Base-by-base conservation (phyloP, 208 protist species). In the Herpetomonas samuelpessoai region DNA sequence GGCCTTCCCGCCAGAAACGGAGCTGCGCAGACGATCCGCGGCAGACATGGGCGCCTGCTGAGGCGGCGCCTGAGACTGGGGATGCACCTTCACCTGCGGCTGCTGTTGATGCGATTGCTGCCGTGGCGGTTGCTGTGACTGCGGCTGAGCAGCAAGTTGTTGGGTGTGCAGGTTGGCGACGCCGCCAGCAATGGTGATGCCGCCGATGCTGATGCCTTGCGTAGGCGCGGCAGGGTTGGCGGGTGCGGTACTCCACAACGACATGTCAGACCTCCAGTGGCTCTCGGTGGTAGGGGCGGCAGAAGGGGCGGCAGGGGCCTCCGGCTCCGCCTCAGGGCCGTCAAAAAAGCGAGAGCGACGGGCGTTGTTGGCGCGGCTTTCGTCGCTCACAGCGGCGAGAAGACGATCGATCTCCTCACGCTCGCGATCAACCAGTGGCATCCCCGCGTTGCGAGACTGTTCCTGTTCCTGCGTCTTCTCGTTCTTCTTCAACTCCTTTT, bases 341-440 rank as follows among this genome's bases (percentile, higher is more conserved):
- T 65, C 65, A 62, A 86, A 86, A 50, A 86, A 86, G 65, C 80
- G 80, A 0, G 80, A 86, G 53, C 80, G 79, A 29, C 41, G 52
- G 2, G 53, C 38, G 26, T 50, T 64, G 28, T 29, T 53, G 6
- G 60, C 58, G 25, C 68, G 28, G 14, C 57, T 26, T n/a, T 66
- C 71, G 35, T 61, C 62, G 38, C 60, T 27, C 41, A 68, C 69
- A 24, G 59, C 49, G 1, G 76, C 76, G 35, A 88, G 45, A 7
- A 88, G 55, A 7, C 75, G 65, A 31, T 88, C 81, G 16, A 88
- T 68, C 57, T 88, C 81, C 48, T 81, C 72, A 31, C 28, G 19
- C 14, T 56, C 16, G n/a, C 27, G 24, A 35, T 7, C 28, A 35
- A 6, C 10, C 2, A 39, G 7, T 39, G 62, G 68, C 27, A 71